Base-by-base conservation (phyloP, 495 filamentous ascomycete species). In the Parachaetomium inaequale region DNA sequence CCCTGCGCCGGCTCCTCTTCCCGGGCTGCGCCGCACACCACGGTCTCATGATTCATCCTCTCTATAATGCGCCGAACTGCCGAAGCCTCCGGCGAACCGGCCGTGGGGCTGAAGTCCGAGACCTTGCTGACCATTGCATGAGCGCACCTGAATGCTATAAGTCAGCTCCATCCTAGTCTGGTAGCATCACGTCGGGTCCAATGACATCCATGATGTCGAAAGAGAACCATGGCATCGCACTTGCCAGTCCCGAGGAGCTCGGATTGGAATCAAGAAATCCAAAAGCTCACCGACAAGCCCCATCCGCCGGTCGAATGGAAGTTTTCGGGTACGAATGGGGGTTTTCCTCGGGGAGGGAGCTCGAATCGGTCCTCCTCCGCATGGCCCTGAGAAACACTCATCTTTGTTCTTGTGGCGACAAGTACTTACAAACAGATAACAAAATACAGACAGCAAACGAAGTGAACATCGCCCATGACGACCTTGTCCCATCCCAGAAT, bases 11-110 rank as follows among this genome's bases (percentile, higher is more conserved):
- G 19, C 29, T 34, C 51, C 51, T 36, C 10, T 21, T 31, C 4
- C 47, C 10, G 10, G 51, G 31, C 51, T 36, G 31, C 31, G 51
- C 51, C 51, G 51, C 51, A 53, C 17, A 34, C 31, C n/a, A 53
- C 11, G 2, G 31, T 34, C 10, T 34, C 29, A 53, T 34, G 31
- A 29, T 53, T 36, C 47, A n/a, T n/a, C n/a, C n/a, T n/a, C n/a
- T n/a, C n/a, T n/a, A n/a, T n/a, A 53, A 53, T 53, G 31, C 51
- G 29, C 31, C 23, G 5, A 17, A 19, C 26, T 31, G 26, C 28
- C 47, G 31, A 21, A 36, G 29, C 19, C 14, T 21, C 51, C 31
- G 29, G 8, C 1, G 6, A 46, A 46, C 12, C 36, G 36, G 6
- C 36, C 36, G 12, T 10, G 14, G 14, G 36, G 36, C 36, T 5